phyloP scores from a whole-genome alignment of 2,329 filamentous ascomycete species.

The Bipolaris victoriae region DNA sequence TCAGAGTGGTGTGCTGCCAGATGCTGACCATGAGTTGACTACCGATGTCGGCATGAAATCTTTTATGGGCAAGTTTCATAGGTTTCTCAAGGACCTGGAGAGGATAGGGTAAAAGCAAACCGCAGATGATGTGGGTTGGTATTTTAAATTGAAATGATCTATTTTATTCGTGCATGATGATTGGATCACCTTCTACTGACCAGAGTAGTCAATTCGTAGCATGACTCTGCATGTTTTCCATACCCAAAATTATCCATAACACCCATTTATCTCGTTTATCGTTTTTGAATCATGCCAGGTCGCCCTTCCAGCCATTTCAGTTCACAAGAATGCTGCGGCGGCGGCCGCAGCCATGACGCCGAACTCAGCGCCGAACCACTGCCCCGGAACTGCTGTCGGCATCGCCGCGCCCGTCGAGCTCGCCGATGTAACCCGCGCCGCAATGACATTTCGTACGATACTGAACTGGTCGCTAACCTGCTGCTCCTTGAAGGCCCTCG shows the following conservation, averaged over 20 bases:
- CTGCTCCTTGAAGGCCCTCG: conserved; percentile 39
- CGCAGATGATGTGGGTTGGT: neutral
- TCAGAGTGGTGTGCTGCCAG: neutral
- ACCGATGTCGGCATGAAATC: neutral
- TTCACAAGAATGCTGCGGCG: conserved; percentile 36
- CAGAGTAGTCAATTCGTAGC: neutral
- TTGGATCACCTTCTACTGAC: neutral
- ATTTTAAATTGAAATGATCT: neutral
- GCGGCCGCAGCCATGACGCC: conserved; percentile 38
- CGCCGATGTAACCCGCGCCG: conserved; percentile 17
- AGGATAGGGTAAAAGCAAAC: neutral
- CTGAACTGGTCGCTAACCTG: conserved; percentile 42
- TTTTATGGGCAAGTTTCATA: neutral
- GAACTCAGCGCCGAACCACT: conserved; percentile 30
- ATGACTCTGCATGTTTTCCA: neutral
- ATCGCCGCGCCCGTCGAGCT: conserved; percentile 27
- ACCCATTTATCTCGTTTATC: neutral
- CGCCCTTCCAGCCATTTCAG: neutral
- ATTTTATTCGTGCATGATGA: neutral
- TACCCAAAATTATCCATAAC: neutral
- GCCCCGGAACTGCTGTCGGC: conserved; percentile 27
- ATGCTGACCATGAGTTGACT: conserved; percentile 4
- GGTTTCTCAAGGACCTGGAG: neutral
- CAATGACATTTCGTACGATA: conserved; percentile 34
- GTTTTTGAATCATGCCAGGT: neutral